Conservation (phyloP, 1,139 yeast genomes). For the Zhuliangozyma blackwelliae region DNA sequence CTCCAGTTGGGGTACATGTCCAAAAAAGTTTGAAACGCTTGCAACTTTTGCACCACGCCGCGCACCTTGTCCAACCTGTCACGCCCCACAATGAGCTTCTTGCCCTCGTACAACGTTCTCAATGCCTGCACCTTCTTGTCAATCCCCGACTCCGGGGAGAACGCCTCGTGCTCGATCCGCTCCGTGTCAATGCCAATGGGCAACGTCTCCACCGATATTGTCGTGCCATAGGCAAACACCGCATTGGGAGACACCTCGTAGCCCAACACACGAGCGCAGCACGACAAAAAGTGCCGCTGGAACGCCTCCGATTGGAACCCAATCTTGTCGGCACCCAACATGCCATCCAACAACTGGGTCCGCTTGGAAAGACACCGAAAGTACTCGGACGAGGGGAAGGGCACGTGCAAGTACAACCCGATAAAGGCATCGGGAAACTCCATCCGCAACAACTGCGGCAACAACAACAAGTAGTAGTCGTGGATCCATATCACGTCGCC, state of each 20-base stretch:
- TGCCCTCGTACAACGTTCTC: slow-evolving; percentile 63
- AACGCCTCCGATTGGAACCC: slow-evolving; percentile 85
- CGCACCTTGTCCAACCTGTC: slow-evolving; percentile 77
- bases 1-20: slow-evolving; percentile 92
- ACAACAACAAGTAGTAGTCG: slow-evolving; percentile 78
- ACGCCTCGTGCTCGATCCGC: slow-evolving; percentile 58
- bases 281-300: slow-evolving; percentile 84
- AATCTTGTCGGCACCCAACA: slow-evolving; percentile 83
- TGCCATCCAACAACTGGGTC: slow-evolving; percentile 76
- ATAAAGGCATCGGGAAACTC: slow-evolving; percentile 75
- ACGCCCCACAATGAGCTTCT: slow-evolving; percentile 78
- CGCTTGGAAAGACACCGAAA: slow-evolving; percentile 85
- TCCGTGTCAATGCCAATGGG: slow-evolving; percentile 85
- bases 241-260: slow-evolving; percentile 55
- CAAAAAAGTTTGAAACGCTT: slow-evolving; percentile 77
- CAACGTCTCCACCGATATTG: slow-evolving; percentile 65
- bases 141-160: slow-evolving; percentile 22
- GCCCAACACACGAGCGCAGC: slow-evolving; percentile 81
- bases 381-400: slow-evolving; percentile 95
- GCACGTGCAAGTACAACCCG: slow-evolving; percentile 81
- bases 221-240: slow-evolving; percentile 73
- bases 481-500: slow-evolving; percentile 97
- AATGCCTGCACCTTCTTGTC: slow-evolving; percentile 46
- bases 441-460: slow-evolving; percentile 86
- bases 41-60: slow-evolving; percentile 77